Conservation (phyloP, 169 alveolate genomes). For the Eimeria sp. region DNA sequence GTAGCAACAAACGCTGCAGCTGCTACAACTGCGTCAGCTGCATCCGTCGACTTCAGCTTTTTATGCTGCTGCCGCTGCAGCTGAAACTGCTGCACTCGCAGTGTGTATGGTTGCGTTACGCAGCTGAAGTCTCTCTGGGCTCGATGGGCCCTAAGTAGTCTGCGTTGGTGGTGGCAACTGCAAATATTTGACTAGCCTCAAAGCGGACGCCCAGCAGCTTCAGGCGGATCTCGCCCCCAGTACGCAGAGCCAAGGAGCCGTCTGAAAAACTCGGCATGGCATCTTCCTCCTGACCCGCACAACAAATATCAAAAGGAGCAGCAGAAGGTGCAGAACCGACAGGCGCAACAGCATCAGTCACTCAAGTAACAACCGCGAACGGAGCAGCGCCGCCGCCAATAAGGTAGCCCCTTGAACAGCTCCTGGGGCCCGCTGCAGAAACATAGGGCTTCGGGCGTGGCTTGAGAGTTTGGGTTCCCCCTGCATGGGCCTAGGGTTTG, state of each 20-base stretch:
- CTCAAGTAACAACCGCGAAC: neutral
- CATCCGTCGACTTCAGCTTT: too few species aligned
- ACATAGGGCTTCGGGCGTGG: neutral
- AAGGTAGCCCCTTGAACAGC: neutral
- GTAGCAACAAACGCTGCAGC: neutral
- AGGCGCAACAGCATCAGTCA: too few species aligned
- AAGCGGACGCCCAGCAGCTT: conserved; percentile 94
- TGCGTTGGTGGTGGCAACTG: conserved; percentile 94
- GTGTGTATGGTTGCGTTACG: neutral
- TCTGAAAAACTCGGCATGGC: conserved; percentile 92
- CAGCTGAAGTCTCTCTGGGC: conserved; percentile 71
- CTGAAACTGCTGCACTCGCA: neutral
- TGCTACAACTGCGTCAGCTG: neutral
- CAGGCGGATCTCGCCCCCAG: conserved; percentile 93
- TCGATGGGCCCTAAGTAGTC: conserved; percentile 95
- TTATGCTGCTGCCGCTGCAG: neutral
- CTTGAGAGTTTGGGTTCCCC: neutral
- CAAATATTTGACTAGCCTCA: conserved; percentile 94
- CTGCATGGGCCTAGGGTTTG: neutral
- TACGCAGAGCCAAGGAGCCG: conserved; percentile 91
- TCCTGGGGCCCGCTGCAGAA: neutral
- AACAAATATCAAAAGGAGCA: neutral
- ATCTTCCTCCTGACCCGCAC: conserved; percentile 89
- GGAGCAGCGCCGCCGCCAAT: neutral
- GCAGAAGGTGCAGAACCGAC: neutral